Evolutionary conservation across 2,329 filamentous ascomycete species (phyloP), one percentile per base, ranked within the genome.

Genomic region (Xylariaceae sp.): DNA sequence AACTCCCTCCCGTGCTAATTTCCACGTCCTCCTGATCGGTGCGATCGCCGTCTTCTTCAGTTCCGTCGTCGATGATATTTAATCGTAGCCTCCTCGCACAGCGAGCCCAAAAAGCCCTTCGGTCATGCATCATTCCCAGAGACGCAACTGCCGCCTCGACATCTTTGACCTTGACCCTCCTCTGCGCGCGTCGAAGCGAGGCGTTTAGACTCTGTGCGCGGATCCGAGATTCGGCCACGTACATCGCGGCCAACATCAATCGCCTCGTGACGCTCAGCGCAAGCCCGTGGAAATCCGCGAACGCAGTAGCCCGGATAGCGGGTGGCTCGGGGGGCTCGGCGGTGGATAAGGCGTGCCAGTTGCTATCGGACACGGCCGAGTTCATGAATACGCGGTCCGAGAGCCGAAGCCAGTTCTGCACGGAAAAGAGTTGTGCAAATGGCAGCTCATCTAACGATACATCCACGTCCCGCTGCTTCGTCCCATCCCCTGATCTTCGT

Each of bases 381-480:
- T 91, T 92, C 89, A 95, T 92, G 67, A 92, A 94, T 1, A 91
- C 63, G 1, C 75, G 74, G 45, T 80, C 75, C 0, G 87, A 85
- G 3, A 94, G 74, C 4, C 72, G 70, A 3, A 91, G 70, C 82
- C 87, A 89, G 7, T 72, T 76, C 2, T 72, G 69, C 2, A 85
- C 65, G 44, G 80, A 73, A 45, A 94, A 81, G 0, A 92, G 66
- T 19, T 74, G 69, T 1, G 79, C 73, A 48, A 81, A 80, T 1
- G 76, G 74, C 12, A 80, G 67, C 45, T 67, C 60, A 6, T 51
- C 64, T 44, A 39, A 59, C 53, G 29, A 27, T 39, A 12, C 37
- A 1, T 31, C 29, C 29, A 11, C 19, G 6, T 48, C 46, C 3
- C 27, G 47, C 6, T 53, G 19, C 26, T 50, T 43, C 30, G 43